Base-by-base conservation (phyloP, 306 rosid species). In the Castanopsis chinensis region DNA sequence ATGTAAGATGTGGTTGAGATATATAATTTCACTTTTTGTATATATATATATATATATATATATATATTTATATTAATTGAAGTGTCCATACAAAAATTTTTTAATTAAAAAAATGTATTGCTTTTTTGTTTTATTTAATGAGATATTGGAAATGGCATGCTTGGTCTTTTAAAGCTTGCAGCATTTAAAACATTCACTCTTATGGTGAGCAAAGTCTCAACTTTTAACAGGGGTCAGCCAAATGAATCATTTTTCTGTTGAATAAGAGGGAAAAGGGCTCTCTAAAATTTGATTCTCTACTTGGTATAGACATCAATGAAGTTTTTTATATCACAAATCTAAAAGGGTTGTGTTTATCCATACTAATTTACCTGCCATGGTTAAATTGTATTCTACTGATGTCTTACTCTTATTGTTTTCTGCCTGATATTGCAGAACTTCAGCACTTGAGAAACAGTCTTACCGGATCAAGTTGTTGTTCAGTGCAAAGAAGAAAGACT, bases 391-490 rank as follows among this genome's bases (percentile, higher is more conserved):
- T 61, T 79, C 32, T 78, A 23, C 70, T 5, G 76, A 30, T 3
- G 30, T 59, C 45, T 64, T 68, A 37, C 74, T 59, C 45, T 64
- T 60, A 37, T 77, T 72, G 37, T 45, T 21, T 17, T 81, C 7
- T 69, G 63, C 37, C 53, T 71, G 20, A 25, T 84, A 60, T 80
- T 84, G 32, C 53, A 94, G 99, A 95, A 83, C 99, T 95, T 78
- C 98, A 92, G 83, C 98, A 95, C 78, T 81, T 95, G 90, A 90
- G 96, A 32, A 95, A 95, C 89, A 87, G 99, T 83, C 91, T n/a
- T 95, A 20, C 99, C 98, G 12, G 98, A 95, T 85, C 86, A 83
- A 84, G 96, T 92, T 58, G 96, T 92, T 58, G 94, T 95, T 78
- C 99, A 92, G 89, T 89, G 96, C 45, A 82, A 89, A 45, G 98